Evolutionary conservation across 23 red algal species (phyloP), one percentile per base, ranked within the genome.

Genomic region (Gracilaria gracilis): DNA sequence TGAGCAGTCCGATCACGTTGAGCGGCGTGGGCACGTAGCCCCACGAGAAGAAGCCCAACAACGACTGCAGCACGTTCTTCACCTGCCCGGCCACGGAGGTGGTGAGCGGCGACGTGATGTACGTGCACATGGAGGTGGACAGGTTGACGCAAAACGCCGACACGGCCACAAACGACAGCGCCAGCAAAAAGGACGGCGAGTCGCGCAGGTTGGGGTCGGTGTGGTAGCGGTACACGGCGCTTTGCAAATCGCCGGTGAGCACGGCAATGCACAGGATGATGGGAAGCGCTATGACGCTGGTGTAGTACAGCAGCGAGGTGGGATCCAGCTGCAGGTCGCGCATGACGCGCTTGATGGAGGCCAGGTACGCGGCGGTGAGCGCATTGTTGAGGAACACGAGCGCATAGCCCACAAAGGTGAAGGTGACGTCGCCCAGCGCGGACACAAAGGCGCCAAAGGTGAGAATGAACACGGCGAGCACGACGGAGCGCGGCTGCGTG

Each of bases 361-460:
- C 97, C 19, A 99, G 90, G 71, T 99, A 94, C 14, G 76, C 84
- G 4, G 92, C 97, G 27, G 97, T 99, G 21, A 95, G 78, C 16
- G 92, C 91, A 57, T 99, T 99, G 89, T 99, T 99, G 25, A 93
- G 61, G 53, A 99, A 95, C 16, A 99, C 93, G 65, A 96, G 85
- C 24, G 85, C 76, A 67, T 99, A 99, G 28, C 97, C 97, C 40
- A 80, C 74, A 54, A 73, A 36, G 13, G 93, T 84, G 53, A 95
- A 94, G 24, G 90, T 93, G 28, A 96, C 88, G 57, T 99, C 97
- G 36, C 94, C 97, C 62, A 96, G 27, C 51, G 94, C 97, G 32
- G 97, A 93, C 29, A 99, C 91, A 53, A 96, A 93, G 27, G 97
- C 93, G 28, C 97, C 97, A 23, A 95, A 57, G 0, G 93, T 91